Base-by-base conservation (phyloP, 148 eudicot genomes). In the Diospyros kaki region DNA sequence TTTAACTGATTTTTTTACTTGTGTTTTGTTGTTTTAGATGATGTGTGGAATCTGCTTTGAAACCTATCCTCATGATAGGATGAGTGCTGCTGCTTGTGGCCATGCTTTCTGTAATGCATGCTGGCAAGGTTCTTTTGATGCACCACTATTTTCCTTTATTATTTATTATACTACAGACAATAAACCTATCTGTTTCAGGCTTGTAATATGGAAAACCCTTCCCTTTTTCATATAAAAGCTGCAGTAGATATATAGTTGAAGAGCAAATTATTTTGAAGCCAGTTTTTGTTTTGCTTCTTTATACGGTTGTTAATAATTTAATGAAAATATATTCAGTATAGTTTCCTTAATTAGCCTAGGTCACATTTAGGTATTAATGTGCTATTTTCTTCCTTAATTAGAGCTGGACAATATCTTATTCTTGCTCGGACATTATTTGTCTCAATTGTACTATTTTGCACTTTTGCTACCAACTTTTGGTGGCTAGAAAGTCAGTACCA, bases 41-140 rank as follows among this genome's bases (percentile, higher is more conserved):
- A 81, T 88, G 73, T 92, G 98, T 80, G 93, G 96, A 58, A 93
- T 93, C 68, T 93, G 98, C 82, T 93, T 93, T 81, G 96, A 90
- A 71, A 61, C 66, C 48, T 90, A 81, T 81, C 89, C 93, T 5
- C 77, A 76, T 38, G 82, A 81, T 74, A 80, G 64, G 77, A 81
- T 90, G 81, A 75, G 80, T 80, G 77, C 93, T 69, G 88, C 90
- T 78, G 91, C 90, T n/a, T 93, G 98, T 84, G 98, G 91, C 74
- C 98, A 93, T 78, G 89, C 93, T 14, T 93, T 87, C 80, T 93
- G 98, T 71, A 73, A 75, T 64, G 53, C 73, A 58, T 93, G 98
- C 77, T 93, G 98, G 98, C 82, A 83, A 84, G 97, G 97, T 92
- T 78, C 76, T 83, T 43, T 55, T 64, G 38, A 53, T 67, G 8